Percentiles rank a stretch among this genome's conserved stretches.
phyloP scores from a whole-genome alignment of 352 stramenopile genomes.

The Pythium aquatile region DNA sequence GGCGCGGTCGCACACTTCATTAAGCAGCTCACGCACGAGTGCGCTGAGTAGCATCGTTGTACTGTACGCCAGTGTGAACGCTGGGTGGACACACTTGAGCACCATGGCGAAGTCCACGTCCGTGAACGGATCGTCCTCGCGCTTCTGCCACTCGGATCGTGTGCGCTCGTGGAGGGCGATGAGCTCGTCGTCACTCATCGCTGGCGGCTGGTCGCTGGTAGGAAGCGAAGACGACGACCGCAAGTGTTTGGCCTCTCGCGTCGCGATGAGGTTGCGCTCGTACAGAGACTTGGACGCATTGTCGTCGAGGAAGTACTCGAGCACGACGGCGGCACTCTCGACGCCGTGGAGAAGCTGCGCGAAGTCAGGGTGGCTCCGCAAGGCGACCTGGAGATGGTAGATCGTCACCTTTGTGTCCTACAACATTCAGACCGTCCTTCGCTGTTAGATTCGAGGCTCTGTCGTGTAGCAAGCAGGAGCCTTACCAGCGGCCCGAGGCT shows the following conservation, averaged over 20 bases:
- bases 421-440: background rate
- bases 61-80: slow-evolving; percentile 59
- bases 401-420: slow-evolving; percentile 54
- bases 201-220: background rate
- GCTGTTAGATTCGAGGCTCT: background rate
- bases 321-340: slow-evolving; percentile 33
- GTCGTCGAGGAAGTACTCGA: slow-evolving; percentile 60
- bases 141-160: slow-evolving; percentile 54
- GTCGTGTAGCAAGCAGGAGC: background rate
- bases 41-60: slow-evolving; percentile 48
- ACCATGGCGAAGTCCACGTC: slow-evolving; percentile 60
- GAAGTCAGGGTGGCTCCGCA: slow-evolving; percentile 44
- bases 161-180: slow-evolving; percentile 45
- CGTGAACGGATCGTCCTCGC: slow-evolving; percentile 54
- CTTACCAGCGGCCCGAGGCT: slow-evolving; percentile 32
- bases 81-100: slow-evolving; percentile 59
- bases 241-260: slow-evolving; percentile 48
- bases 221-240: slow-evolving; percentile 1
- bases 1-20: slow-evolving; percentile 44
- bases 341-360: slow-evolving; percentile 36
- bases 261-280: slow-evolving; percentile 37
- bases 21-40: slow-evolving; percentile 44
- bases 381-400: slow-evolving; percentile 50
- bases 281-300: slow-evolving; percentile 43
- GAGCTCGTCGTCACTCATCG: slow-evolving; percentile 33